Evolutionary conservation across 129 eudicot genomes (phyloP).

Genomic region (Saposhnikovia divaricata): DNA sequence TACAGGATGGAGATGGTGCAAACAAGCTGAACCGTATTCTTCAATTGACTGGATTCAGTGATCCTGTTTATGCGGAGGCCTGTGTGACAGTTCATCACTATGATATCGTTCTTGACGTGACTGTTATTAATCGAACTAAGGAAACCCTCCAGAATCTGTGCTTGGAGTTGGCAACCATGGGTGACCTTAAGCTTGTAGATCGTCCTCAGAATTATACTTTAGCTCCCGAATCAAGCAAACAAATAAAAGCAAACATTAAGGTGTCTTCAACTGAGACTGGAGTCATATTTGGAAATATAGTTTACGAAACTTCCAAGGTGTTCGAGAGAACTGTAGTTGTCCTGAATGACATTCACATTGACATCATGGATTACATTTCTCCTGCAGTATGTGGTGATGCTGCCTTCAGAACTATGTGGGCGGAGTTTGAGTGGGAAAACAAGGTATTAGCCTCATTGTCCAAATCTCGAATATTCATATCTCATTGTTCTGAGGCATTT

Average conservation of each 20-base stretch:
- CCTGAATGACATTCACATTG: slow-evolving; percentile 92
- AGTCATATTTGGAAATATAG: slow-evolving; percentile 89
- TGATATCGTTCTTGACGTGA: slow-evolving; percentile 86
- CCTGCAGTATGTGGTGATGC: slow-evolving; percentile 90
- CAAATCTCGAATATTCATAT: neutral
- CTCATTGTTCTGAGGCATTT: neutral
- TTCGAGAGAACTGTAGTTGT: slow-evolving; percentile 82
- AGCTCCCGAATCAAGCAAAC: slow-evolving; percentile 91
- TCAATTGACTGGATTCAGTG: slow-evolving; percentile 94
- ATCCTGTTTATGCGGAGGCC: slow-evolving; percentile 94
- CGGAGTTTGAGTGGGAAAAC: slow-evolving; percentile 98
- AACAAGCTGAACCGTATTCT: slow-evolving; percentile 82
- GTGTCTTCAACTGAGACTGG: slow-evolving; percentile 98
- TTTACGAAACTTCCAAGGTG: slow-evolving; percentile 87
- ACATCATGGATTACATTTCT: slow-evolving; percentile 94
- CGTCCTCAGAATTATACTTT: slow-evolving; percentile 92
- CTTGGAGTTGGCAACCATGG: slow-evolving; percentile 96
- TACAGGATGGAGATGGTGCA: slow-evolving; percentile 66
- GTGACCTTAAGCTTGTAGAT: slow-evolving; percentile 96
- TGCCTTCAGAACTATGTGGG: slow-evolving; percentile 95
- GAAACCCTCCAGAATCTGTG: slow-evolving; percentile 86
- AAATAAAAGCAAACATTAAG: slow-evolving; percentile 86
- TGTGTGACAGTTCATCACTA: slow-evolving; percentile 91
- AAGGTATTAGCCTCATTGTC: slow-evolving; percentile 43
- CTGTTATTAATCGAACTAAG: slow-evolving; percentile 84